phyloP scores from a whole-genome alignment of 78 protist genomes.

The Dictyostelium citrinum region DNA sequence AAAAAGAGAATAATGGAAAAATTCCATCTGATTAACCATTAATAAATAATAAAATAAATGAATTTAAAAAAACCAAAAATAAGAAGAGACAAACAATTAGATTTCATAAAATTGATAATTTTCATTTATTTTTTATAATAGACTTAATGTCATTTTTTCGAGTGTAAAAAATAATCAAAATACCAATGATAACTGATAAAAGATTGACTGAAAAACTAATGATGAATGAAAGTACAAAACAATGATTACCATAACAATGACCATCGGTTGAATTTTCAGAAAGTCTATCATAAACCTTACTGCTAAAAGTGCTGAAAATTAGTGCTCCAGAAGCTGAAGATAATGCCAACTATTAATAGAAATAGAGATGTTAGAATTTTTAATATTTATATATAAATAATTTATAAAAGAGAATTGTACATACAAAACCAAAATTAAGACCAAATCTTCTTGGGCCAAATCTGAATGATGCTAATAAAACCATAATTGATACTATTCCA shows the following conservation, averaged over 20 bases:
- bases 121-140: not conserved
- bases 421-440: conserved; percentile 55
- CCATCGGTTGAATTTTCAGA: not conserved
- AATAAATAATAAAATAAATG: too few species aligned
- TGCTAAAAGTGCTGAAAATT: conserved; percentile 7
- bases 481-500: conserved; percentile 47
- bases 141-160: not conserved
- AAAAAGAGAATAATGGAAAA: too few species aligned
- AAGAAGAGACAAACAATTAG: too few species aligned
- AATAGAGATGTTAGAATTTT: not conserved
- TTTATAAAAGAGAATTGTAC: not conserved
- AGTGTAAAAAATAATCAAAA: not conserved
- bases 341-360: conserved; percentile 14
- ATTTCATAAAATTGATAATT: not conserved
- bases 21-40: too few species aligned
- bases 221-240: conserved; percentile 1
- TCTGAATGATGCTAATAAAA: conserved; percentile 10
- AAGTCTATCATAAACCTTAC: conserved; percentile 18
- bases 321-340: conserved; percentile 48
- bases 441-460: conserved; percentile 71
- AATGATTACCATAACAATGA: conserved; percentile 27
- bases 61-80: too few species aligned
- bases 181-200: not conserved
- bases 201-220: not conserved
- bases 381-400: too few species aligned